phyloP scores from a whole-genome alignment of 2,329 filamentous ascomycete genomes.

The Fonsecaea pedrosoi region DNA sequence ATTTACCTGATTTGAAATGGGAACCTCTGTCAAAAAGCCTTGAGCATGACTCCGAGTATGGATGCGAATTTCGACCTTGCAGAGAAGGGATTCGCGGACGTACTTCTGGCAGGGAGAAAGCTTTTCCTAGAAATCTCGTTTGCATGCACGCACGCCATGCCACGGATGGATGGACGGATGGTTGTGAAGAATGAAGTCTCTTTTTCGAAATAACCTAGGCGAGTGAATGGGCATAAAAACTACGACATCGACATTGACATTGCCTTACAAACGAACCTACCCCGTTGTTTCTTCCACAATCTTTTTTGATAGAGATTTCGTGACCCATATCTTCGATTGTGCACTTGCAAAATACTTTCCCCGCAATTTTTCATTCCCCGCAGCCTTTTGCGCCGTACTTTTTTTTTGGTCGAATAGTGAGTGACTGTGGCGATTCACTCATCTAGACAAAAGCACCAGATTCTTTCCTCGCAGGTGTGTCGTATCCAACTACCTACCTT shows the following conservation, averaged over 20 bases:
- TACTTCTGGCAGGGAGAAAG: neutral
- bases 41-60: neutral
- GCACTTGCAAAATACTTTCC: neutral
- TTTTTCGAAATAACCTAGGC: neutral
- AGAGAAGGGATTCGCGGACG: neutral
- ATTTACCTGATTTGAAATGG: neutral
- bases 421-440: neutral
- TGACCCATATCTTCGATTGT: no score
- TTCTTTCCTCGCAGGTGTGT: no score
- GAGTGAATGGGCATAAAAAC: neutral
- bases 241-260: no score
- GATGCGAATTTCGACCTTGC: neutral
- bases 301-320: no score
- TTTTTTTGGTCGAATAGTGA: neutral
- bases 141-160: neutral
- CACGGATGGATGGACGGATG: neutral
- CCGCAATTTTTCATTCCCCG: conserved; percentile 6
- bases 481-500: no score
- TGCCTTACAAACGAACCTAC: no score
- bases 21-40: neutral
- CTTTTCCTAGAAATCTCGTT: neutral
- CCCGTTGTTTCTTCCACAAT: no score
- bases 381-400: neutral
- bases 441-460: neutral
- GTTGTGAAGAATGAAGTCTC: neutral